Percentiles rank a stretch among this genome's conserved stretches.
Conservation (phyloP, 352 stramenopile genomes). For the Globisporangium polare region DNA sequence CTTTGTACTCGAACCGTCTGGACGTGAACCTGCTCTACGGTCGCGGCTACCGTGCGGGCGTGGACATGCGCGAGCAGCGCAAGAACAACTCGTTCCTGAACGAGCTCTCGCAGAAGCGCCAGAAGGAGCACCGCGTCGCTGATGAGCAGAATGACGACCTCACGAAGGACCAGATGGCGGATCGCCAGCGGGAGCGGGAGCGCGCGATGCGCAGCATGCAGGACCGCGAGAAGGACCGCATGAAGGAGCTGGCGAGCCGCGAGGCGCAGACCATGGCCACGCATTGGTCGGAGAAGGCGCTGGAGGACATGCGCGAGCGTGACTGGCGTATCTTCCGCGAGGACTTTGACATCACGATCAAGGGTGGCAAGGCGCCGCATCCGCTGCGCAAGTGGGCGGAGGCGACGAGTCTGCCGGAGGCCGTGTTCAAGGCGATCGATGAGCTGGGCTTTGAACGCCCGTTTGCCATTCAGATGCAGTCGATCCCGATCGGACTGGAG, state of each 20-base stretch:
- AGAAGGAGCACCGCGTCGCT: slow-evolving; percentile 69
- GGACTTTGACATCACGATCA: slow-evolving; percentile 98
- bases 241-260: slow-evolving; percentile 61
- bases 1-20: slow-evolving; percentile 86
- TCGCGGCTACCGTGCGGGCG: slow-evolving; percentile 89
- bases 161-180: slow-evolving; percentile 53
- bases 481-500: slow-evolving; percentile 96
- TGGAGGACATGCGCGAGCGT: slow-evolving; percentile 93
- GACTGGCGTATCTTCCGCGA: slow-evolving; percentile 99
- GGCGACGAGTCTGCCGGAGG: slow-evolving; percentile 48
- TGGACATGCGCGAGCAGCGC: slow-evolving; percentile 92
- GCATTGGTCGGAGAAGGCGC: slow-evolving; percentile 93
- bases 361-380: slow-evolving; percentile 83
- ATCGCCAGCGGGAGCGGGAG: slow-evolving; percentile 66
- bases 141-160: slow-evolving; percentile 64
- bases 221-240: slow-evolving; percentile 46
- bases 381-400: slow-evolving; percentile 94
- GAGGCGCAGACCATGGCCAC: slow-evolving; percentile 73
- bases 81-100: slow-evolving; percentile 89
- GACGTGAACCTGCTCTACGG: slow-evolving; percentile 91
- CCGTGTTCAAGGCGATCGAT: slow-evolving; percentile 87
- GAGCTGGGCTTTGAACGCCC: slow-evolving; percentile 94
- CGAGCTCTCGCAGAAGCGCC: slow-evolving; percentile 82
- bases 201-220: slow-evolving; percentile 71
- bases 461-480: slow-evolving; percentile 98